phyloP scores from a whole-genome alignment of 1,284 basidiomycete species.

The Pseudozyma tsukubaensis region DNA sequence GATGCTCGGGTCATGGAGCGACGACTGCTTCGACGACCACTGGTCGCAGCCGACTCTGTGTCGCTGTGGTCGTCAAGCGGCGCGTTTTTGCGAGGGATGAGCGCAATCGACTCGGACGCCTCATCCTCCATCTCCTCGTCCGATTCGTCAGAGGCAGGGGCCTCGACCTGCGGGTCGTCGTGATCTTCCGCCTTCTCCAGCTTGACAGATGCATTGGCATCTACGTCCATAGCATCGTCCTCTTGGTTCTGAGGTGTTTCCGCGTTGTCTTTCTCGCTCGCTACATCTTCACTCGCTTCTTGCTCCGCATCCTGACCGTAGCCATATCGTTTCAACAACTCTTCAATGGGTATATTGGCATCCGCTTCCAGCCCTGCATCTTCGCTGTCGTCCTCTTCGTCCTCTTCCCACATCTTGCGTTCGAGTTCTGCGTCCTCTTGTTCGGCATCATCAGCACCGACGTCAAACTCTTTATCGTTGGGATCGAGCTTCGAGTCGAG shows the following conservation, averaged over 20 bases:
- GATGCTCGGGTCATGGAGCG: slow-evolving; percentile 48
- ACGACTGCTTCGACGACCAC: slow-evolving; percentile 30
- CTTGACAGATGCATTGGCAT: background rate
- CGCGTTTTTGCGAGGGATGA: slow-evolving; percentile 62
- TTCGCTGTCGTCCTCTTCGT: slow-evolving; percentile 70
- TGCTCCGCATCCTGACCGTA: slow-evolving; percentile 37
- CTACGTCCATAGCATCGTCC: slow-evolving; percentile 1
- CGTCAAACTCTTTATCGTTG: slow-evolving; percentile 38
- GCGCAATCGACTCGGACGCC: slow-evolving; percentile 15
- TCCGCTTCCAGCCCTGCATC: slow-evolving; percentile 72
- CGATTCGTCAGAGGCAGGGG: slow-evolving; percentile 4
- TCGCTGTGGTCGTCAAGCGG: slow-evolving; percentile 31
- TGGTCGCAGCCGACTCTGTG: slow-evolving; percentile 36
- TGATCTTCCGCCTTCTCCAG: slow-evolving; percentile 15
- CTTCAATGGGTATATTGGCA: slow-evolving; percentile 73
- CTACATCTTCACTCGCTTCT: slow-evolving; percentile 21
- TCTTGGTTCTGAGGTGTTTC: slow-evolving; percentile 2
- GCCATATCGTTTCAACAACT: slow-evolving; percentile 72
- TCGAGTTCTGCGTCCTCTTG: slow-evolving; percentile 67
- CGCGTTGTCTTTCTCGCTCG: slow-evolving; percentile 1
- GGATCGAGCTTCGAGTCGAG: slow-evolving; percentile 24
- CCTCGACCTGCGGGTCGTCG: slow-evolving; percentile 9
- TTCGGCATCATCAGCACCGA: slow-evolving; percentile 40
- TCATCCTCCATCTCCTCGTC: slow-evolving; percentile 43
- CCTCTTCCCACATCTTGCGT: slow-evolving; percentile 63